phyloP scores from a whole-genome alignment of 306 rosid genomes.

The Pueraria montana region DNA sequence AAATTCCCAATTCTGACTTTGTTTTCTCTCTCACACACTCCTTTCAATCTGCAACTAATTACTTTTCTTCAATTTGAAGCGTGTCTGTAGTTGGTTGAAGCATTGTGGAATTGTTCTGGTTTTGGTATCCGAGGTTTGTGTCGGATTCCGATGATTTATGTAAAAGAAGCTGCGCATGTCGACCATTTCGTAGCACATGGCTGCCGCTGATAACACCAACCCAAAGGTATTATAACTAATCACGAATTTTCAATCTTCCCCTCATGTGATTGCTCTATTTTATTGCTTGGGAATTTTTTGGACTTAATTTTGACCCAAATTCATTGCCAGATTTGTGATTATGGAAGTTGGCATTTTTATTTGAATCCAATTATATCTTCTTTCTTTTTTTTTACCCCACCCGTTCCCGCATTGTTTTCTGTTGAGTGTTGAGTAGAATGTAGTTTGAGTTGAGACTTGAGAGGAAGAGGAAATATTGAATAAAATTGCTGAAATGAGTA shows the following conservation, averaged over 20 bases:
- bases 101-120: neutral
- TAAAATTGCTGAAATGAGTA: neutral
- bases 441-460: conserved; percentile 9
- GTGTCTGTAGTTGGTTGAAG: conserved; percentile 31
- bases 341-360: neutral
- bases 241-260: neutral
- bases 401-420: neutral
- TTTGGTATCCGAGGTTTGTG: conserved; percentile 5
- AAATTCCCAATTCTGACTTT: conserved; percentile 24
- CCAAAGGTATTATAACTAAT: conserved; percentile 46
- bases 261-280: neutral
- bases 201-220: conserved; percentile 48
- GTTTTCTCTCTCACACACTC: neutral
- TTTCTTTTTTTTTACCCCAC: neutral
- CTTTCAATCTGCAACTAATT: neutral
- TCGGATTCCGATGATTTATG: conserved; percentile 60
- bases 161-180: conserved; percentile 30
- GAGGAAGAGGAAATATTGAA: neutral
- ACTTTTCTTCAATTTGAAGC: neutral
- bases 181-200: conserved; percentile 58
- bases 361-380: neutral
- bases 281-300: neutral
- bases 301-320: neutral
- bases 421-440: neutral
- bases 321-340: neutral